Base-by-base conservation (phyloP, 2,329 filamentous ascomycete species). In the Beauveria sp. region DNA sequence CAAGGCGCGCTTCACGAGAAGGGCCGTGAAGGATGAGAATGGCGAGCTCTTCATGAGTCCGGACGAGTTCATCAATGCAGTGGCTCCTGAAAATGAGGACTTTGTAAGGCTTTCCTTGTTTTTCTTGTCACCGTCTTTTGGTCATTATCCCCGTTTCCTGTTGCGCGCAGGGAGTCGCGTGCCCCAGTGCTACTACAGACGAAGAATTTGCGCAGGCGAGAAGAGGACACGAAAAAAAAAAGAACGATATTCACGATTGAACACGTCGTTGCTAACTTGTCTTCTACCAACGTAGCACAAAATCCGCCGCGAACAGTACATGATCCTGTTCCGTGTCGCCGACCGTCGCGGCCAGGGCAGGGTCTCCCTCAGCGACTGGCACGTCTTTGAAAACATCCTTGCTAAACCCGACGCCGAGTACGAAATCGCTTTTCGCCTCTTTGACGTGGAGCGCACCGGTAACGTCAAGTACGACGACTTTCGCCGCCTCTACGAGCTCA, bases 391-490 rank as follows among this genome's bases (percentile, higher is more conserved):
- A 78, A 96, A 96, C 79, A 84, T 99, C 65, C 86, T 99, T 63
- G 82, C 83, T 67, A 98, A 97, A 78, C 90, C 95, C 64, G 95
- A 98, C 72, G 95, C 95, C 74, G 95, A 99, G 78, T 99, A 99
- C 78, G 93, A 98, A 76, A 96, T 99, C 69, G 93, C 95, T 18
- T 99, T 98, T 79, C 90, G 95, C 69, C 84, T 99, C 60, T 99
- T 99, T 76, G 93, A 98, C 72, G 83, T 91, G 68, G 87, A 93
- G 57, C 85, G 90, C 64, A 89, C 86, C 22, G 95, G 95, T 64
- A 84, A 84, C 54, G 91, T 99, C 70, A 93, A 93, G 73, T 96
- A 93, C 71, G 89, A 96, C 45, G 86, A 92, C 69, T 93, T 99
- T 77, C 86, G 91, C 71, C 83, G 86, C 63, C 79, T 93, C 62